Base-by-base conservation (phyloP, 345 rosid genomes). In the Cardamine chenopodiifolia region DNA sequence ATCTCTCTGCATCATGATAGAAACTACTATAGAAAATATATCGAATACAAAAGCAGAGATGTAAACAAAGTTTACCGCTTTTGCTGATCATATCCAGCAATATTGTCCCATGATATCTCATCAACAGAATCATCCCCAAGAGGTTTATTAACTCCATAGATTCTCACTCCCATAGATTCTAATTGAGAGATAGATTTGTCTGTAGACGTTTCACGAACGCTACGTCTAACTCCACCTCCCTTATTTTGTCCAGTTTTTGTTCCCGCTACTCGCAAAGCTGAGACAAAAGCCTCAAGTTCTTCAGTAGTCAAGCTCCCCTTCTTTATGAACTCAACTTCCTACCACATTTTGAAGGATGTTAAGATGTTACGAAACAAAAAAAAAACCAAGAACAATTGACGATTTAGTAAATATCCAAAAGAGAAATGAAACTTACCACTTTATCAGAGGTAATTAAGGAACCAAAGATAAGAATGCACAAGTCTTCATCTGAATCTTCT, bases 311-410 rank as follows among this genome's bases (percentile, higher is more conserved):
- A 88, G 81, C 89, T 90, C 60, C 99, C 97, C 17, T 76, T 72
- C 81, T 92, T 95, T 58, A 92, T 81, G 71, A 92, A 92, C 83
- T 90, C 97, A 78, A 92, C 87, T 89, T 95, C 98, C 97, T 94
- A 81, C 59, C 75, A 72, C 26, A 39, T 15, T 55, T 55, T n/a
- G 31, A 42, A n/a, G n/a, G n/a, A n/a, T 53, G 4, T 53, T 52
- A 64, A 62, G 56, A 66, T 34, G 63, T 37, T 15, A 34, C 64
- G 13, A 23, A 29, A 32, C 2, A 9, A 12, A 23, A 10, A 13
- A 18, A n/a, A 42, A 20, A 40, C 17, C 26, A 74, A 60, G 11
- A 61, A 13, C 31, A 68, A 26, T 14, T 35, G 34, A 47, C 6
- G 19, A 54, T 42, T 15, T 44, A 18, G 54, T 50, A 28, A 28